These are phyloP conservation scores for Pyrus betulifolia DNA, from an alignment of 306 rosid genomes.

Conservation along the genomic window DNA sequence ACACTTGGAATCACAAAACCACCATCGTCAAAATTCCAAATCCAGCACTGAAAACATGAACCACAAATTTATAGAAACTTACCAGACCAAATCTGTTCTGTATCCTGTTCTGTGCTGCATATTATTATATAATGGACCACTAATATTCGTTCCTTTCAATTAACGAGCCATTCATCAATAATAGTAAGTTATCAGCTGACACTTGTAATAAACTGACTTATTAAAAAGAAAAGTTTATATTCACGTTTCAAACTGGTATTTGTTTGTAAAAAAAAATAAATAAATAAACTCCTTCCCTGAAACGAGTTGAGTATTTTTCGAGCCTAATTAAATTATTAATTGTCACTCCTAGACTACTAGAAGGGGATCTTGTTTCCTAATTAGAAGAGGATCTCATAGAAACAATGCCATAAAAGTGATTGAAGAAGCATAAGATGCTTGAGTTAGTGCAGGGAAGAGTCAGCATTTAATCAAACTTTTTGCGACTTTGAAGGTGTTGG, in stretches of 20 bases:
- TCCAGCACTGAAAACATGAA: neutral
- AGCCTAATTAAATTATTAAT: constrained; percentile 1
- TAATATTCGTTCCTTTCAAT: no score
- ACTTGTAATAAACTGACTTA: no score
- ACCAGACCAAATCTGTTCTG: constrained; percentile 30
- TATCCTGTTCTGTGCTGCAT: constrained; percentile 30
- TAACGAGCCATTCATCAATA: no score
- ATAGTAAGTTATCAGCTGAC: neutral
- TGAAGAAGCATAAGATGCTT: constrained; percentile 25
- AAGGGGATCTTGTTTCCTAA: constrained; percentile 19
- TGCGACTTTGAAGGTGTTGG: constrained; percentile 5
- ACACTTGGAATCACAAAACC: constrained; percentile 41
- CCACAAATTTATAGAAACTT: constrained; percentile 1
- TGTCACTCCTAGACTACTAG: constrained; percentile 9
- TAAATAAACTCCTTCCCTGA: no score
- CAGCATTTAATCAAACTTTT: constrained; percentile 8
- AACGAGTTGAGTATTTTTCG: no score
- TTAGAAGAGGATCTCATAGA: constrained; percentile 9
- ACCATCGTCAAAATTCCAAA: constrained; percentile 32
- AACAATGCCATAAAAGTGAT: neutral
- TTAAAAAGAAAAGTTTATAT: no score
- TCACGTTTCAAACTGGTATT: no score
- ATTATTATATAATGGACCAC: neutral
- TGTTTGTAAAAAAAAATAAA: no score
- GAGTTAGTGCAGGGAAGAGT: constrained; percentile 25